Percentiles rank a stretch among this genome's conserved stretches.
Conservation (phyloP, 805 yeast species). For the Metschnikowia matae region DNA sequence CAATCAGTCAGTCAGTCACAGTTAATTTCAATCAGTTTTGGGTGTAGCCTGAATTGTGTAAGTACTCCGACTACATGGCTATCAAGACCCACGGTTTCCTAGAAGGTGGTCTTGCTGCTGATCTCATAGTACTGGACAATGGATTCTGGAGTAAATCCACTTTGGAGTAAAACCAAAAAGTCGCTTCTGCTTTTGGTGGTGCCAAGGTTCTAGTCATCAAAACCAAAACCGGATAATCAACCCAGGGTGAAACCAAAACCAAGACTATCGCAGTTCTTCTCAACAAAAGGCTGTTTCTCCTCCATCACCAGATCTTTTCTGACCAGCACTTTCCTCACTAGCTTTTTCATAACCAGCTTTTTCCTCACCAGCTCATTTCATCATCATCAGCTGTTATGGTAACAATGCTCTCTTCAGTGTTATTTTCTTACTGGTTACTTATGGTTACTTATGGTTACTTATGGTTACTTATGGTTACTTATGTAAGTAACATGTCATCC, state of each 20-base stretch:
- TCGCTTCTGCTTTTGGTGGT: constrained; percentile 77
- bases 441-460: too few relatives aligned
- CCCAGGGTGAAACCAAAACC: constrained; percentile 75
- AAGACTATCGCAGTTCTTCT: constrained; percentile 69
- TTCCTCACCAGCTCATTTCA: too few relatives aligned
- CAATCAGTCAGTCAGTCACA: too few relatives aligned
- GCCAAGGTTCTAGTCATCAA: constrained; percentile 73
- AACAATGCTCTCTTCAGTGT: constrained; percentile 54
- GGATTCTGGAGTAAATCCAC: constrained; percentile 88
- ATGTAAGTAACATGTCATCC: too few relatives aligned
- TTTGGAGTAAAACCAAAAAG: too few relatives aligned
- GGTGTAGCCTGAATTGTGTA: constrained; percentile 56
- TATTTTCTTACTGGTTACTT: too few relatives aligned
- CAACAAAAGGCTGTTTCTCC: constrained; percentile 61
- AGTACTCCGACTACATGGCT: constrained; percentile 85
- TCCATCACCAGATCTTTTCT: too few relatives aligned
- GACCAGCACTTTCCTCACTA: too few relatives aligned
- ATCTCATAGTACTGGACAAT: constrained; percentile 79
- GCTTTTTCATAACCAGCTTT: constrained; percentile 40
- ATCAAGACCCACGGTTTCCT: constrained; percentile 97
- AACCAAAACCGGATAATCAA: constrained; percentile 99
- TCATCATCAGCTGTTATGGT: constrained; percentile 61
- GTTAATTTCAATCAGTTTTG: too few relatives aligned
- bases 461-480: too few relatives aligned
- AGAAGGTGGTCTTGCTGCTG: constrained; percentile 78